These are phyloP conservation scores for Cladophialophora carrionii DNA, from an alignment of 2,329 filamentous ascomycete genomes.

Conservation along the genomic window DNA sequence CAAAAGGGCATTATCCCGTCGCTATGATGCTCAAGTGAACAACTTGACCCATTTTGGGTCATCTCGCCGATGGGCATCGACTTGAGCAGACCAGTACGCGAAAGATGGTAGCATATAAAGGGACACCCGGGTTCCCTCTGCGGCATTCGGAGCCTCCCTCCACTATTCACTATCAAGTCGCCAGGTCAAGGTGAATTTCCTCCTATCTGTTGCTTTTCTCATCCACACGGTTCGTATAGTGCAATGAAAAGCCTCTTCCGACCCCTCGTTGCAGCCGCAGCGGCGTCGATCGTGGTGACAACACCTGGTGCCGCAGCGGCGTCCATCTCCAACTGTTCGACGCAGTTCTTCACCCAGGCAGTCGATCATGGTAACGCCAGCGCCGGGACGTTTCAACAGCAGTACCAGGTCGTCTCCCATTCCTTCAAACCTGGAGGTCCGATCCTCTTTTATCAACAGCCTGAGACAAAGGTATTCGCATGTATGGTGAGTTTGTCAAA, in stretches of 20 bases:
- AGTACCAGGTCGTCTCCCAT: constrained; percentile 17
- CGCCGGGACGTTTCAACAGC: constrained; percentile 21
- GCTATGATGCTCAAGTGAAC: neutral
- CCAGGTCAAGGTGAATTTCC: neutral
- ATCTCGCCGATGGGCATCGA: neutral
- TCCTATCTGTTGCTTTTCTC: neutral
- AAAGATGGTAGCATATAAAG: neutral
- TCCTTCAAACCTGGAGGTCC: constrained; percentile 22
- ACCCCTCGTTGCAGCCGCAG: neutral
- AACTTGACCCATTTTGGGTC: neutral
- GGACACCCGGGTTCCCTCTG: neutral
- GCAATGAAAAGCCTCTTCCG: neutral
- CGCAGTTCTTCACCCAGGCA: constrained; percentile 15
- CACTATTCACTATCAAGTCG: neutral
- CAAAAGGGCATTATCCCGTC: neutral
- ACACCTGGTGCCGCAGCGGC: neutral
- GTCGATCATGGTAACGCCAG: constrained; percentile 14
- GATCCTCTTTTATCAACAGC: constrained; percentile 22
- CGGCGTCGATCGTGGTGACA: neutral
- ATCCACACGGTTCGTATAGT: neutral
- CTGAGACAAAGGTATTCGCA: constrained; percentile 11
- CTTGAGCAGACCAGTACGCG: neutral
- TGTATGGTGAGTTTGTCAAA: constrained; percentile 16
- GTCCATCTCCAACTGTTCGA: constrained; percentile 6
- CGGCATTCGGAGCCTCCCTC: neutral